Evolutionary conservation across 129 eudicot species (phyloP).

Genomic region (Lactuca sativa): DNA sequence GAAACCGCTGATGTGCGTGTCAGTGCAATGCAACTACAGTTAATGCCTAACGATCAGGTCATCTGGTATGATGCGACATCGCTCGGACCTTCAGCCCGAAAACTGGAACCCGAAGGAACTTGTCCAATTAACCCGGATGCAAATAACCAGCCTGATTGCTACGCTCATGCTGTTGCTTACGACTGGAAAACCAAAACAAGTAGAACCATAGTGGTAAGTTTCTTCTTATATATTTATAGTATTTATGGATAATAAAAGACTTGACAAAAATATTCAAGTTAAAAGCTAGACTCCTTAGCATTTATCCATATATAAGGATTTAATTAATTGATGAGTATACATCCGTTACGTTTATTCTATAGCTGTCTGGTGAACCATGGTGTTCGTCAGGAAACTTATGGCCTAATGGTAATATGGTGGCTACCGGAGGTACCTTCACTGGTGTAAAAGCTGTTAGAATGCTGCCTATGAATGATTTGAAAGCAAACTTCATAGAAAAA

Average conservation of each 20-base stretch:
- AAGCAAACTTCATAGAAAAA: slow-evolving; percentile 10
- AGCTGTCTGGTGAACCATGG: slow-evolving; percentile 71
- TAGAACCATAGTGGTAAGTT: slow-evolving; percentile 44
- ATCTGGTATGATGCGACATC: slow-evolving; percentile 60
- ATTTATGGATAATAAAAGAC: not conserved
- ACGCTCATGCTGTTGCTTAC: slow-evolving; percentile 66
- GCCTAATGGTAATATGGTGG: slow-evolving; percentile 51
- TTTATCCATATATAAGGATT: not conserved
- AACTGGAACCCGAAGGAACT: slow-evolving; percentile 30
- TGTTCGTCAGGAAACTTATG: slow-evolving; percentile 73
- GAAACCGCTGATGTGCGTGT: slow-evolving; percentile 48
- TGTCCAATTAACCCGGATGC: slow-evolving; percentile 31
- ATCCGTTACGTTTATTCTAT: not conserved
- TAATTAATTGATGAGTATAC: not conserved
- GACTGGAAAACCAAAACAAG: slow-evolving; percentile 41
- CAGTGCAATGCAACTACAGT: slow-evolving; percentile 70
- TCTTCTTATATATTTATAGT: not conserved
- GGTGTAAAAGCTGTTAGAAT: slow-evolving; percentile 45
- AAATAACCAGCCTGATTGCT: slow-evolving; percentile 43
- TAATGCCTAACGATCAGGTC: slow-evolving; percentile 69
- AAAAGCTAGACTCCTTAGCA: not conserved
- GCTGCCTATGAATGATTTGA: slow-evolving; percentile 18
- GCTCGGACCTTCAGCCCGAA: slow-evolving; percentile 49
- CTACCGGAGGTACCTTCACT: slow-evolving; percentile 55
- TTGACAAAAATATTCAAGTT: too few species aligned